Percentiles rank a stretch among this genome's conserved stretches.
Evolutionary conservation across 139 green algal species (phyloP).

Genomic region (Coccomyxa sp.): DNA sequence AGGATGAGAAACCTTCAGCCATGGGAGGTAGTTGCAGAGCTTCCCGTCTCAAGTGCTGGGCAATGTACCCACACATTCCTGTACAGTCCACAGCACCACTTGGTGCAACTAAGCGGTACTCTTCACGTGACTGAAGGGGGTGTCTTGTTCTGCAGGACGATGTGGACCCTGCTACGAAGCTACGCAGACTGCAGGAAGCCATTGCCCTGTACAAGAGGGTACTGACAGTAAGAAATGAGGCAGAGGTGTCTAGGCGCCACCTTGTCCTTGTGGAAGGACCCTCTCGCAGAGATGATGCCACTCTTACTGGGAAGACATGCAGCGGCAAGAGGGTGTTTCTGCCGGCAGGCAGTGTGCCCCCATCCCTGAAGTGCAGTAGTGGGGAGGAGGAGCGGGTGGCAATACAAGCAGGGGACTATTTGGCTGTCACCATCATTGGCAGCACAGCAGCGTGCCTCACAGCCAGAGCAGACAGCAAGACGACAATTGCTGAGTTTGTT

Average conservation of each 20-base stretch:
- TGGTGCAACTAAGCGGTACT: no score
- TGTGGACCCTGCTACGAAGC: conserved; percentile 62
- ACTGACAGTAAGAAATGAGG: background rate
- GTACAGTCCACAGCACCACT: no score
- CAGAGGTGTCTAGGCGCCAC: conserved; percentile 52
- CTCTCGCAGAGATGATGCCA: conserved; percentile 21
- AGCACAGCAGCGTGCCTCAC: conserved; percentile 33
- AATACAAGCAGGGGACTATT: conserved; percentile 55
- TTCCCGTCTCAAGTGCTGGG: no score
- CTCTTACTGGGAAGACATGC: conserved; percentile 56
- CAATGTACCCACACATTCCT: no score
- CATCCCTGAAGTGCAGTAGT: background rate
- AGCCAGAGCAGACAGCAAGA: conserved; percentile 34
- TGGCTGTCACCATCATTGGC: conserved; percentile 36
- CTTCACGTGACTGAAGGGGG: no score
- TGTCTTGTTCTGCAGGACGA: conserved; percentile 62
- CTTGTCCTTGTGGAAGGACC: conserved; percentile 65
- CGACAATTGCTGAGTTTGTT: conserved; percentile 45
- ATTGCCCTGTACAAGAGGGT: conserved; percentile 49
- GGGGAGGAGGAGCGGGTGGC: conserved; percentile 11
- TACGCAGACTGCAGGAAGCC: conserved; percentile 52
- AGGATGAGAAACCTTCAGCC: no score
- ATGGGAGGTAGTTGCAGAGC: no score
- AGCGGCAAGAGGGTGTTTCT: conserved; percentile 69
- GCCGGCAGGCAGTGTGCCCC: background rate